These are phyloP conservation scores for Fraxinus platypoda DNA, from an alignment of 305 asterid genomes.

Conservation along the genomic window DNA sequence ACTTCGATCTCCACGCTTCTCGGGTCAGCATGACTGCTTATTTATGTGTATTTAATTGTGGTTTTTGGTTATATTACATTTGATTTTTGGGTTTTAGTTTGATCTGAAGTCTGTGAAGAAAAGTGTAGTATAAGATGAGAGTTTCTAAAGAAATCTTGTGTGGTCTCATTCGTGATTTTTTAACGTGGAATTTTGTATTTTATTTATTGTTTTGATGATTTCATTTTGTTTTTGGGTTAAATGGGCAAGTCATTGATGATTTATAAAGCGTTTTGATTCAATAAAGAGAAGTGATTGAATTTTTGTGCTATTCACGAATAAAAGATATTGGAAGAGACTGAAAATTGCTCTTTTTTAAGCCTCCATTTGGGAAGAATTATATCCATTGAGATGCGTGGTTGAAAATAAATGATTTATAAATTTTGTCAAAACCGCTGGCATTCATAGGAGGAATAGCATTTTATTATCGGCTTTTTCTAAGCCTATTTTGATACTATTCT, in stretches of 20 bases:
- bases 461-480: too few relatives aligned
- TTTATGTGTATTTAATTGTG: conserved; percentile 8
- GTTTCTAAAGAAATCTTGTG: not conserved
- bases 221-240: not conserved
- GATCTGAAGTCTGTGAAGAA: not conserved
- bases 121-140: not conserved
- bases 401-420: too few relatives aligned
- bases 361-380: too few relatives aligned
- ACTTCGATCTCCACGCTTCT: conserved; percentile 55
- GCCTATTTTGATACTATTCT: too few relatives aligned
- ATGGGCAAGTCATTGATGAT: not conserved
- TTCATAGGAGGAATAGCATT: too few relatives aligned
- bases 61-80: not conserved
- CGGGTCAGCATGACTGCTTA: conserved; percentile 34
- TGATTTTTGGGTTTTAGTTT: not conserved
- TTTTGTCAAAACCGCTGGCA: too few relatives aligned
- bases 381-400: too few relatives aligned
- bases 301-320: not conserved
- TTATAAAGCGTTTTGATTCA: not conserved
- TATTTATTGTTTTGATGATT: not conserved
- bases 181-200: conserved; percentile 6
- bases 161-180: not conserved
- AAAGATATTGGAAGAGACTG: not conserved
- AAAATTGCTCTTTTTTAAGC: not conserved
- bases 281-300: not conserved